Percentiles rank a stretch among this genome's conserved stretches.
These are phyloP conservation scores for Xylaria venustula DNA, from an alignment of 495 filamentous ascomycete species.

Conservation along the genomic window DNA sequence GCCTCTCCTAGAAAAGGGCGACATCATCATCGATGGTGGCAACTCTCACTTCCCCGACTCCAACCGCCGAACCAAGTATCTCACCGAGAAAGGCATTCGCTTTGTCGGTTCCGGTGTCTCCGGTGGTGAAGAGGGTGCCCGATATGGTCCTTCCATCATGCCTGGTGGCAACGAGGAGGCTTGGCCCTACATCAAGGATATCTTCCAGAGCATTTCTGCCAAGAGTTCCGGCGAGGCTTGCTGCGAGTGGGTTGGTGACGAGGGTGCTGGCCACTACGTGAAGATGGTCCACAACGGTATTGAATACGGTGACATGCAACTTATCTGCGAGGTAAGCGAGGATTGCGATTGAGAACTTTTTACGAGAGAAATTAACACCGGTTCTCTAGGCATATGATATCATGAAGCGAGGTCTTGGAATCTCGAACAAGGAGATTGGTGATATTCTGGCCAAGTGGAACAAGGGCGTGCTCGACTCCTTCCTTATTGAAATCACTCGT, in stretches of 20 bases:
- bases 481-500: constrained; percentile 98
- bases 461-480: constrained; percentile 96
- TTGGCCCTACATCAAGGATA: constrained; percentile 98
- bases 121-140: constrained; percentile 98
- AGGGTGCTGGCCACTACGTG: constrained; percentile 98
- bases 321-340: constrained; percentile 87
- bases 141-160: constrained; percentile 97
- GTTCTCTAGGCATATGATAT: constrained; percentile 88
- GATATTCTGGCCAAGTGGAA: constrained; percentile 96
- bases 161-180: constrained; percentile 97
- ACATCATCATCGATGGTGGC: constrained; percentile 99
- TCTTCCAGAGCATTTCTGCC: constrained; percentile 95
- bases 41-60: constrained; percentile 99
- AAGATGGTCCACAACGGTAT: constrained; percentile 99
- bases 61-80: constrained; percentile 90
- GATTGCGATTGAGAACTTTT: not conserved
- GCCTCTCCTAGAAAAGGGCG: constrained; percentile 82
- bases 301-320: constrained; percentile 99
- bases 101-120: constrained; percentile 98
- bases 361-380: constrained; percentile 10
- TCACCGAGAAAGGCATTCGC: constrained; percentile 81
- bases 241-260: constrained; percentile 99
- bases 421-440: constrained; percentile 87
- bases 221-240: constrained; percentile 96
- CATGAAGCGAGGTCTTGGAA: constrained; percentile 91